These are phyloP conservation scores for Candida golubevii DNA, from an alignment of 805 yeast species.

Conservation along the genomic window DNA sequence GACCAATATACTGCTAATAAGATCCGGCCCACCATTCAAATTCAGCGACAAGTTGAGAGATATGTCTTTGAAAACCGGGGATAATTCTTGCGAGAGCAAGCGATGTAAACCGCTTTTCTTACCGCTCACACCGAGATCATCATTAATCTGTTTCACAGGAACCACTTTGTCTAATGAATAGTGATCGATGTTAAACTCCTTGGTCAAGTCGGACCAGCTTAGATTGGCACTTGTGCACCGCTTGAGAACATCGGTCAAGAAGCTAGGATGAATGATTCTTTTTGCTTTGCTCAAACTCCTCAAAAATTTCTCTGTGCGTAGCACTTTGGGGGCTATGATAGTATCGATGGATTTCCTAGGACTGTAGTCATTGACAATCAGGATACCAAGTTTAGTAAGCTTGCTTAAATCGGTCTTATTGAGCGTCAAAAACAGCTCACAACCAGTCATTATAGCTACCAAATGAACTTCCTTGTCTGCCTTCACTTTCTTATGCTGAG, in stretches of 20 bases:
- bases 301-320: slow-evolving; percentile 85
- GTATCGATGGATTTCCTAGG: slow-evolving; percentile 40
- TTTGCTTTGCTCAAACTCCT: slow-evolving; percentile 57
- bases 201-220: slow-evolving; percentile 15
- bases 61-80: slow-evolving; percentile 43
- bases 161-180: slow-evolving; percentile 34
- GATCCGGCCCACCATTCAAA: slow-evolving; percentile 56
- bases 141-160: slow-evolving; percentile 27
- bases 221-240: slow-evolving; percentile 30
- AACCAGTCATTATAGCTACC: slow-evolving; percentile 62
- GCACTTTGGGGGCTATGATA: slow-evolving; percentile 73
- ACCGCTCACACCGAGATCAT: slow-evolving; percentile 22
- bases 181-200: slow-evolving; percentile 24
- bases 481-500: slow-evolving; percentile 11
- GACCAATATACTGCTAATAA: slow-evolving; percentile 51
- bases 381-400: slow-evolving; percentile 54
- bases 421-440: slow-evolving; percentile 43
- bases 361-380: slow-evolving; percentile 39
- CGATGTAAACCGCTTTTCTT: slow-evolving; percentile 12
- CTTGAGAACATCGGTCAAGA: slow-evolving; percentile 19
- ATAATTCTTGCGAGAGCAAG: slow-evolving; percentile 5
- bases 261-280: slow-evolving; percentile 53
- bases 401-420: slow-evolving; percentile 39
- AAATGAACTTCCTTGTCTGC: slow-evolving; percentile 21
- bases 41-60: slow-evolving; percentile 52